These are phyloP conservation scores for Logfia minima DNA, from an alignment of 129 eudicot genomes.

Conservation along the genomic window DNA sequence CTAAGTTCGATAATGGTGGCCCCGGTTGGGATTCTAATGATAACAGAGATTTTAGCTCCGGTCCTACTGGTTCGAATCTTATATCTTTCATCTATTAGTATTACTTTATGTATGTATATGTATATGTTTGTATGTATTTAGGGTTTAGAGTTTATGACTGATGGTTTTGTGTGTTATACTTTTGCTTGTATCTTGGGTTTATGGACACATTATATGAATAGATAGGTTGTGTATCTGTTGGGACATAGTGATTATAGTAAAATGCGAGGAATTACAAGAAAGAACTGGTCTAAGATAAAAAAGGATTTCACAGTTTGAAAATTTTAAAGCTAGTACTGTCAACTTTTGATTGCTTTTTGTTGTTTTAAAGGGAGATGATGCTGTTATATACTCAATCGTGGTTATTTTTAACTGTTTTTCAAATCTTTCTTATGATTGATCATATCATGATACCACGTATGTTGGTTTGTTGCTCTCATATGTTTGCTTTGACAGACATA, in stretches of 20 bases:
- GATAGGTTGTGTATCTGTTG: not conserved
- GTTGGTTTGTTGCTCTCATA: too few species aligned
- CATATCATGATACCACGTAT: too few species aligned
- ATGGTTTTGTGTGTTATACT: not conserved
- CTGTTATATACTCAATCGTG: too few species aligned
- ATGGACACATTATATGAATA: not conserved
- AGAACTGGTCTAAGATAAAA: too few species aligned
- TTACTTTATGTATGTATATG: not conserved
- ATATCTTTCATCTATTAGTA: not conserved
- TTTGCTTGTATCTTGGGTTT: not conserved
- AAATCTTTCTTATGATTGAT: not conserved
- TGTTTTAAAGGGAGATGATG: too few species aligned
- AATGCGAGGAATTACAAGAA: too few species aligned
- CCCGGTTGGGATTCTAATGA: conserved; percentile 38
- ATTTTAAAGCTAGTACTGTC: too few species aligned
- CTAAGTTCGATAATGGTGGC: conserved; percentile 65
- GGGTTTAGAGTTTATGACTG: not conserved
- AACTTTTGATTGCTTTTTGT: too few species aligned
- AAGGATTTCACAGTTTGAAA: not conserved
- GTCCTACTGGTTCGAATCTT: conserved; percentile 32
- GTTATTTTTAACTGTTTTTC: too few species aligned
- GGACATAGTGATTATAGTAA: not conserved
- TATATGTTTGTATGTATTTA: not conserved
- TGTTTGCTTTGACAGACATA: too few species aligned
- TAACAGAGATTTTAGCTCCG: conserved; percentile 24